A percentile compares a stretch with the other conserved stretches of the same genome.
phyloP scores from a whole-genome alignment of 106 monocot genomes.

The Dendrobium catenatum region DNA sequence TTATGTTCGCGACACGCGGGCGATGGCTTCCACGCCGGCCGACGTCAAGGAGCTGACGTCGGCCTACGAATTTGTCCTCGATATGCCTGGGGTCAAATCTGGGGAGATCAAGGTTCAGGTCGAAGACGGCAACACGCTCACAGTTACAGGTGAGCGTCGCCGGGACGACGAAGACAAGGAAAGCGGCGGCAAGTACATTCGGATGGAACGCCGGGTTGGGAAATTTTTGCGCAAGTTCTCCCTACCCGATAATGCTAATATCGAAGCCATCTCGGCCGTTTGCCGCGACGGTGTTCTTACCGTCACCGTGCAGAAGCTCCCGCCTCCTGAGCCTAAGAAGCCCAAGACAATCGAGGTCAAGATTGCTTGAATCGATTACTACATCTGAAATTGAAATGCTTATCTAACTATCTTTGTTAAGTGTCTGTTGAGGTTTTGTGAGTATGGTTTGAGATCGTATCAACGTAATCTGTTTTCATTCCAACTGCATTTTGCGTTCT shows the following conservation, averaged over 20 bases:
- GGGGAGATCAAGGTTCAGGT: conserved; percentile 53
- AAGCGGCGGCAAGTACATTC: conserved; percentile 34
- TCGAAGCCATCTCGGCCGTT: conserved; percentile 34
- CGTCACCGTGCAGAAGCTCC: conserved; percentile 58
- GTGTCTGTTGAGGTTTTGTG: too few species aligned
- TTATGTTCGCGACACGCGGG: conserved; percentile 60
- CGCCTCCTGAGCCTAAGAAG: conserved; percentile 87
- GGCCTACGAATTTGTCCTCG: conserved; percentile 52
- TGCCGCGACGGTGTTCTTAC: conserved; percentile 67
- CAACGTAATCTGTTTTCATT: too few species aligned
- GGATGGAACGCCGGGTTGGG: conserved; percentile 68
- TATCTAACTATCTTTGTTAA: too few species aligned
- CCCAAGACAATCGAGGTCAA: conserved; percentile 77
- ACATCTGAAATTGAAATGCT: too few species aligned
- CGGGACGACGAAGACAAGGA: conserved; percentile 34
- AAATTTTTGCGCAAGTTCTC: conserved; percentile 70
- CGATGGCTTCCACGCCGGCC: conserved; percentile 72
- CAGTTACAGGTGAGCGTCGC: conserved; percentile 33
- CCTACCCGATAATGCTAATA: conserved; percentile 50
- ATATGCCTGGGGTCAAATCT: conserved; percentile 68
- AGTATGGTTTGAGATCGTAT: too few species aligned
- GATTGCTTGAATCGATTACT: conserved; percentile 24
- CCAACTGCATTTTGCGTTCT: too few species aligned
- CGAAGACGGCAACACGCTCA: conserved; percentile 37
- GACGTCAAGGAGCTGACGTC: conserved; percentile 67